Conservation (phyloP, 1,139 yeast species). For the Sugiyamaella sp. region DNA sequence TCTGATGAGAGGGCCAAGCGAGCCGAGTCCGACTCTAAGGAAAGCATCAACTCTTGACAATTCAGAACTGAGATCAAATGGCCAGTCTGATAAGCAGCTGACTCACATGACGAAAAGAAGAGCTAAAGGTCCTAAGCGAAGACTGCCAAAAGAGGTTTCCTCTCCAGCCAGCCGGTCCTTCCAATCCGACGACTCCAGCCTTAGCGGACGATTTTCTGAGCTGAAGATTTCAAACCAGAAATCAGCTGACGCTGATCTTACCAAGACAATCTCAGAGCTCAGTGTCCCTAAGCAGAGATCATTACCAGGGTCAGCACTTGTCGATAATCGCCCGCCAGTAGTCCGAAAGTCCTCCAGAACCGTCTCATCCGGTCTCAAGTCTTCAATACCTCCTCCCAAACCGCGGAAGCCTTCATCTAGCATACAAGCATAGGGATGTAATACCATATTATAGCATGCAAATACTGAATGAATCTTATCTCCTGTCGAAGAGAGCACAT, state of each 20-base stretch:
- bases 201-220: background rate
- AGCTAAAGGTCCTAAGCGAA: conserved; percentile 74
- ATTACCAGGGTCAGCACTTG: conserved; percentile 13
- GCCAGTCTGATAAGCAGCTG: conserved; percentile 40
- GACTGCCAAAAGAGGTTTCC: conserved; percentile 54
- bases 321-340: conserved; percentile 31
- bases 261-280: conserved; percentile 6
- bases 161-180: background rate
- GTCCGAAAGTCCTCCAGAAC: conserved; percentile 34
- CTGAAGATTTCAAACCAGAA: conserved; percentile 21
- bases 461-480: conserved; percentile 1
- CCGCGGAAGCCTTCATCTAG: conserved; percentile 29
- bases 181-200: background rate
- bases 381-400: conserved; percentile 27
- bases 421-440: conserved; percentile 16
- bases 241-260: too few species aligned
- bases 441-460: conserved; percentile 10
- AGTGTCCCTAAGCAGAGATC: conserved; percentile 26
- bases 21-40: conserved; percentile 24
- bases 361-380: conserved; percentile 25
- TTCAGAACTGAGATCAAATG: conserved; percentile 25
- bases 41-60: conserved; percentile 42
- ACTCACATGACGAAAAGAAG: conserved; percentile 64
- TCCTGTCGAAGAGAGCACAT: too few species aligned
- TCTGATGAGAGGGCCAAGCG: conserved; percentile 27